phyloP scores from a whole-genome alignment of 352 stramenopile species.

The Pythium utonaiense region DNA sequence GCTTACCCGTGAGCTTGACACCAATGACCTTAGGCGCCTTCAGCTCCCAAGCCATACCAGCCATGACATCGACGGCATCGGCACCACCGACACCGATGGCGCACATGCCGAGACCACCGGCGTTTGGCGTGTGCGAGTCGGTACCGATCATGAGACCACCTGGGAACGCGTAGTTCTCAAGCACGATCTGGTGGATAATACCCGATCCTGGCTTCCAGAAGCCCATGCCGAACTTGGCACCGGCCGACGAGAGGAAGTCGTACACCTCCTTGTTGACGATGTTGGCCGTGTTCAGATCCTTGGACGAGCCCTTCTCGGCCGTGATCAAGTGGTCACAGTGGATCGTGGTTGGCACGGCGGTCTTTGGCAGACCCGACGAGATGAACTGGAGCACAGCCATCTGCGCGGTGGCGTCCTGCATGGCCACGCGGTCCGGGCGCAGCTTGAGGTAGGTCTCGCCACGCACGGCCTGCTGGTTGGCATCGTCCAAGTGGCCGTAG shows the following conservation, averaged over 20 bases:
- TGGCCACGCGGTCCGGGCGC: constrained; percentile 90
- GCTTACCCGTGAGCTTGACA: constrained; percentile 91
- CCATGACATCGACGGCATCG: constrained; percentile 93
- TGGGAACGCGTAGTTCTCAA: constrained; percentile 95
- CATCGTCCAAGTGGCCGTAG: constrained; percentile 91
- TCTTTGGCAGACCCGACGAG: constrained; percentile 91
- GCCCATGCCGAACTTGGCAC: constrained; percentile 92
- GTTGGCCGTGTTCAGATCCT: constrained; percentile 87
- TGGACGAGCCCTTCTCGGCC: constrained; percentile 88
- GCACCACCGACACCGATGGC: constrained; percentile 91
- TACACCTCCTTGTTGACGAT: constrained; percentile 92
- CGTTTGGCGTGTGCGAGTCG: constrained; percentile 93
- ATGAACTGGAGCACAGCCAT: constrained; percentile 96
- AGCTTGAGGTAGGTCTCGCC: constrained; percentile 93
- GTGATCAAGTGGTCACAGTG: constrained; percentile 95
- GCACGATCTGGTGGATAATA: constrained; percentile 94
- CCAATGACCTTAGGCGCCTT: constrained; percentile 94
- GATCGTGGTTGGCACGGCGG: constrained; percentile 90
- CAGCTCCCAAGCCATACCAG: constrained; percentile 93
- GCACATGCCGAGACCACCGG: constrained; percentile 91
- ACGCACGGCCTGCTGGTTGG: constrained; percentile 74
- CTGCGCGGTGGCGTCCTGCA: constrained; percentile 93
- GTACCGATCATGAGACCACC: constrained; percentile 94
- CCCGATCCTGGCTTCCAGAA: constrained; percentile 93
- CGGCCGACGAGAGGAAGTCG: constrained; percentile 90